Base-by-base conservation (phyloP, 1,284 basidiomycete species). In the Exobasidium rhododendri region DNA sequence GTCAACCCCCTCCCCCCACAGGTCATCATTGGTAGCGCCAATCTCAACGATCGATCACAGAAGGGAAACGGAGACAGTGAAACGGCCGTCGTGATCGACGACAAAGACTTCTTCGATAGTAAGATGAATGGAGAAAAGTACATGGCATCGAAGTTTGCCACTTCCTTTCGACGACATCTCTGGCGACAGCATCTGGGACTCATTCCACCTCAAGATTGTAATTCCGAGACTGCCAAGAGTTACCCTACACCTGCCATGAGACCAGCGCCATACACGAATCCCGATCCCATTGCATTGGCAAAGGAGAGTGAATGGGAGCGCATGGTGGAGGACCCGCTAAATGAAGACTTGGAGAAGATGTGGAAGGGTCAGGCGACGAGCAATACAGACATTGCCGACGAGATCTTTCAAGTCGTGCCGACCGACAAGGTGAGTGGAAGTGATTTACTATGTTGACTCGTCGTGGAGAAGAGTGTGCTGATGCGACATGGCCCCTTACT, bases 31-130 rank as follows among this genome's bases (percentile, higher is more conserved):
- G 90, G 91, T 43, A 90, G 89, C 28, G 91, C 91, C 4, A 93
- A 96, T 78, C 81, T 64, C 55, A 64, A 64, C 35, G 63, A 64
- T n/a, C 63, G 63, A 40, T 52, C 45, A 30, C 63, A 64, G 31
- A 22, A 35, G 5, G 63, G 93, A 30, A 87, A 94, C 73, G 90
- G 91, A 35, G 93, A 96, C 80, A 92, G 90, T 1, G 93, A 97
- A 81, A 94, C 96, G 69, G 90, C 90, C 1, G 81, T 94, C 4
- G 86, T 96, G 17, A 88, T 94, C 28, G 92, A 96, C 80, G 93
- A 97, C 74, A 82, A 84, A 1, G 91, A 94, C 59, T 83, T 87
- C 82, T 83, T 97, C 56, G 84, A 86, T 57, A 85, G 87, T 6
- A 84, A 78, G 3, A 94, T 96, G 92, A 83, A 91, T 70, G 91